Evolutionary conservation across 148 eudicot species (phyloP).

Genomic region (Diospyros lotus): DNA sequence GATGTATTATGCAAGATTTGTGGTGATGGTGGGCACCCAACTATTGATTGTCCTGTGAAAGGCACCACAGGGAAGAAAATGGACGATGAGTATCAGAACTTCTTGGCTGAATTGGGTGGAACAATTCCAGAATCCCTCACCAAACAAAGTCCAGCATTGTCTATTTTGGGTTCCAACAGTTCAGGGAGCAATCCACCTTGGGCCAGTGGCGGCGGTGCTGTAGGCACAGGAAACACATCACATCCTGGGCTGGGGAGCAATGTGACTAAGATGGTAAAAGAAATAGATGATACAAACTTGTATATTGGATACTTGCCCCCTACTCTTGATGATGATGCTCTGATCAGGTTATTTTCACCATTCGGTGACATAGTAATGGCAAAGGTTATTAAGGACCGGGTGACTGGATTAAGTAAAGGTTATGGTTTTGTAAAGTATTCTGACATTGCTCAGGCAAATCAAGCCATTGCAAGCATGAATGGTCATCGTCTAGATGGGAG

Average conservation of each 20-base stretch:
- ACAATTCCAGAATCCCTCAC: constrained; percentile 60
- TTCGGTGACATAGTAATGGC: constrained; percentile 88
- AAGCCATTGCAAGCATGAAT: constrained; percentile 74
- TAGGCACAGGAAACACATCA: constrained; percentile 8
- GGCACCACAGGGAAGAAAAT: constrained; percentile 84
- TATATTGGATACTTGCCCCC: constrained; percentile 88
- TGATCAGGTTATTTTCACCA: constrained; percentile 64
- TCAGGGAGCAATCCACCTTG: constrained; percentile 57
- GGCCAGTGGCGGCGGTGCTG: constrained; percentile 37
- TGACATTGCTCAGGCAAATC: constrained; percentile 62
- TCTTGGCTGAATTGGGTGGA: constrained; percentile 87
- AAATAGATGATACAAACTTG: constrained; percentile 74
- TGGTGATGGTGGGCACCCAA: constrained; percentile 95
- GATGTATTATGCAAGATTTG: constrained; percentile 84
- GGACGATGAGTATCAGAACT: constrained; percentile 89
- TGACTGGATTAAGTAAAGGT: constrained; percentile 74
- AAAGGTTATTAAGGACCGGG: constrained; percentile 75
- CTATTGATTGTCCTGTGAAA: constrained; percentile 87
- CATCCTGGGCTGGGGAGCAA: constrained; percentile 56
- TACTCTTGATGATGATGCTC: constrained; percentile 76
- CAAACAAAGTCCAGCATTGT: constrained; percentile 31
- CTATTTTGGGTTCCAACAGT: constrained; percentile 41
- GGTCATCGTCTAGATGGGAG: constrained; percentile 75
- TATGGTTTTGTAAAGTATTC: constrained; percentile 95
- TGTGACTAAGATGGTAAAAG: constrained; percentile 42